A percentile compares a stretch with the other conserved stretches of the same genome.
phyloP scores from a whole-genome alignment of 2,329 filamentous ascomycete species.

The Penicillium sp. region DNA sequence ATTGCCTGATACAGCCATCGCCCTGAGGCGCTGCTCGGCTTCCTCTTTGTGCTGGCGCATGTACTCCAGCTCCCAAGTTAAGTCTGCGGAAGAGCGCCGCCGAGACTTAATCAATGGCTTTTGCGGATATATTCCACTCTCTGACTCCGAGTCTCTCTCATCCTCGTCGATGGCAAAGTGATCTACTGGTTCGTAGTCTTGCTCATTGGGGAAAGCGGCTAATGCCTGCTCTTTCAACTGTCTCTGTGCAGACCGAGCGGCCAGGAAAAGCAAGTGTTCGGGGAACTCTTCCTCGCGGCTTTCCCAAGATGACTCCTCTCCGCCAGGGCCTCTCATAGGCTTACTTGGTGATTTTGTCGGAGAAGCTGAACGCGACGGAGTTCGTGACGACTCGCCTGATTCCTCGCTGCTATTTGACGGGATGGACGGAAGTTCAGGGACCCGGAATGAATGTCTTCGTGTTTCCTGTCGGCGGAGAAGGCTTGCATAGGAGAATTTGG shows the following conservation, averaged over 20 bases:
- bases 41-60: constrained; percentile 73
- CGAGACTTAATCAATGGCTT: constrained; percentile 32
- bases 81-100: constrained; percentile 42
- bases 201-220: constrained; percentile 47
- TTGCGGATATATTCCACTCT: constrained; percentile 22
- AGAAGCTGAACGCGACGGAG: constrained; percentile 43
- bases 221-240: constrained; percentile 63
- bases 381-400: constrained; percentile 33
- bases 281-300: constrained; percentile 71
- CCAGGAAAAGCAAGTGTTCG: constrained; percentile 70
- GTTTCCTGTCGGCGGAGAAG: constrained; percentile 36
- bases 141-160: constrained; percentile 32
- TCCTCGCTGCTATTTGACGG: constrained; percentile 55
- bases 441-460: constrained; percentile 52
- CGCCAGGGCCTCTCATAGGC: neutral
- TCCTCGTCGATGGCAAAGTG: constrained; percentile 45
- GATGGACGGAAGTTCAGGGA: constrained; percentile 58
- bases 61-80: constrained; percentile 69
- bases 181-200: constrained; percentile 42
- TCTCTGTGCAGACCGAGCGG: constrained; percentile 71
- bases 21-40: constrained; percentile 45
- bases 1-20: constrained; percentile 32
- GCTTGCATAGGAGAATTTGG: constrained; percentile 42
- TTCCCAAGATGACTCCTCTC: constrained; percentile 34
- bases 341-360: constrained; percentile 18